phyloP scores from a whole-genome alignment of 1,284 basidiomycete genomes.

The Sparassis latifolia region DNA sequence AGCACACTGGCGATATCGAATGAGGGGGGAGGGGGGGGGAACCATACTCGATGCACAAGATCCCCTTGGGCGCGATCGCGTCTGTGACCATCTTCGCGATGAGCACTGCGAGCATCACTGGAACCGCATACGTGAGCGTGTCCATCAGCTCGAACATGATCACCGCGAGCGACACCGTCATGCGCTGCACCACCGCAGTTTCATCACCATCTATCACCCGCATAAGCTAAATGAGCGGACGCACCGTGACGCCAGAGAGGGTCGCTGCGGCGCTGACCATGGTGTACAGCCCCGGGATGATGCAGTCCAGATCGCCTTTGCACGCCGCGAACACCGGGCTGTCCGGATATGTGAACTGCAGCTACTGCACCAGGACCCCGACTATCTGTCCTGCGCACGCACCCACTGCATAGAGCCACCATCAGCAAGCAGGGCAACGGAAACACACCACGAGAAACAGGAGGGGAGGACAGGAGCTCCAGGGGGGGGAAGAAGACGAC shows the following conservation, averaged over 20 bases:
- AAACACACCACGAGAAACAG: no score
- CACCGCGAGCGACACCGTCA: conserved; percentile 89
- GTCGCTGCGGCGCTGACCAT: conserved; percentile 91
- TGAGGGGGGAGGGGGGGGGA: conserved; percentile 7
- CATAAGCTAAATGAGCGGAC: not conserved
- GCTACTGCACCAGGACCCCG: conserved; percentile 79
- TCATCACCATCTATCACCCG: not conserved
- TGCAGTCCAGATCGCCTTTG: conserved; percentile 57
- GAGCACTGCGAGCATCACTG: conserved; percentile 87
- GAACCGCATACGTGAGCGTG: conserved; percentile 90
- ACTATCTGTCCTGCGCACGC: conserved; percentile 90
- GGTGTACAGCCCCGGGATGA: conserved; percentile 84
- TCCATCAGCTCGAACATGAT: conserved; percentile 98
- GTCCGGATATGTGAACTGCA: conserved; percentile 64
- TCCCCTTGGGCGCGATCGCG: conserved; percentile 88
- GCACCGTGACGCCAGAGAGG: conserved; percentile 81
- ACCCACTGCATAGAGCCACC: conserved; percentile 51
- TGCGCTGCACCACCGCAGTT: conserved; percentile 46
- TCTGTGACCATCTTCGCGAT: conserved; percentile 93
- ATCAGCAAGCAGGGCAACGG: not conserved
- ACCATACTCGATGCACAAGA: conserved; percentile 88
- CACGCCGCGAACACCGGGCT: conserved; percentile 63
- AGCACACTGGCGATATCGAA: not conserved
- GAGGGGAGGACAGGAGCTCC: no score
- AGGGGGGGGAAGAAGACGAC: no score